Evolutionary conservation across 1,139 yeast species (phyloP).

Genomic region (Yamadazyma siamensis): DNA sequence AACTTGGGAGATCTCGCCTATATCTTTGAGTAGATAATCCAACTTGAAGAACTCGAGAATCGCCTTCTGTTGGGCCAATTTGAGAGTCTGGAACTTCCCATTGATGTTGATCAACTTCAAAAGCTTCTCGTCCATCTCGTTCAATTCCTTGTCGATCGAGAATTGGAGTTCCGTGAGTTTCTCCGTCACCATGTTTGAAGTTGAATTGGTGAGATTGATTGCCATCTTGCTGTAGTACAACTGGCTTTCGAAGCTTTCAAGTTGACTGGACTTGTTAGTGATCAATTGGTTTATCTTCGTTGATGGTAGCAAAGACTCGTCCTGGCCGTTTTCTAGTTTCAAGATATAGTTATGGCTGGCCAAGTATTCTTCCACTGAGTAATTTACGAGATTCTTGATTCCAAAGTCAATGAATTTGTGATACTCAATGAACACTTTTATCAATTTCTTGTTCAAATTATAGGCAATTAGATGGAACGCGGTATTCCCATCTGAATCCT

Average conservation of each 20-base stretch:
- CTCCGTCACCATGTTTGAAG: slow-evolving; percentile 37
- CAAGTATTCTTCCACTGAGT: slow-evolving; percentile 72
- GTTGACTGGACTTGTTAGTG: slow-evolving; percentile 11
- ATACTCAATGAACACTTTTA: slow-evolving; percentile 66
- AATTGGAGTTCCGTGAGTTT: slow-evolving; percentile 40
- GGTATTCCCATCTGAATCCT: slow-evolving; percentile 82
- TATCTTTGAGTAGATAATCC: slow-evolving; percentile 31
- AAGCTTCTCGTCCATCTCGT: slow-evolving; percentile 35
- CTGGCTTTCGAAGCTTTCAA: slow-evolving; percentile 38
- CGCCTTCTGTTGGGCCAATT: slow-evolving; percentile 31
- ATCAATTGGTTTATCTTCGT: slow-evolving; percentile 7
- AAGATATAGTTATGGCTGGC: slow-evolving; percentile 32
- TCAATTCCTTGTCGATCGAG: slow-evolving; percentile 39
- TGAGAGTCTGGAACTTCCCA: slow-evolving; percentile 21
- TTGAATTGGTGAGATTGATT: slow-evolving; percentile 30
- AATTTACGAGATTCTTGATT: slow-evolving; percentile 66
- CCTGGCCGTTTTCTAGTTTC: slow-evolving; percentile 20
- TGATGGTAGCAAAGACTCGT: slow-evolving; percentile 6
- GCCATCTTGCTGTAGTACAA: slow-evolving; percentile 37
- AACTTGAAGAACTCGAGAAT: slow-evolving; percentile 36
- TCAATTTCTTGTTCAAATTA: slow-evolving; percentile 70
- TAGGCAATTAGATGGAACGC: slow-evolving; percentile 82
- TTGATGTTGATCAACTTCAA: slow-evolving; percentile 25
- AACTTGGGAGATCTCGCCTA: slow-evolving; percentile 12
- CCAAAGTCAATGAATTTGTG: slow-evolving; percentile 64